phyloP scores from a whole-genome alignment of 2,329 filamentous ascomycete species.

The Colletotrichum higginsianum region DNA sequence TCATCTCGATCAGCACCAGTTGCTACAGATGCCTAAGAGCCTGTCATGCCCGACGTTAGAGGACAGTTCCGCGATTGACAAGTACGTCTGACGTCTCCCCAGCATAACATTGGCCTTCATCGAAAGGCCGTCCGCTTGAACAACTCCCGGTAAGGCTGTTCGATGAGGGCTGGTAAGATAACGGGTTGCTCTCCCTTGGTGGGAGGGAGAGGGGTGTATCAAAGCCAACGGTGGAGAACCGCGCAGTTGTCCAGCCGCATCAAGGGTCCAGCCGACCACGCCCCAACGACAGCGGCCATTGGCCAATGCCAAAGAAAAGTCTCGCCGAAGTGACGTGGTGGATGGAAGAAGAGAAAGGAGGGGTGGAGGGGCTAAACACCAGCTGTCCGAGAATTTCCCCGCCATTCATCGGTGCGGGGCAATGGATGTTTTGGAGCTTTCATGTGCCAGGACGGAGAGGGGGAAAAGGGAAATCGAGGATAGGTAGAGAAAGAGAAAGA shows the following conservation, averaged over 20 bases:
- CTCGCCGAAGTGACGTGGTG: conserved; percentile 29
- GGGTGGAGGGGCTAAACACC: conserved; percentile 2
- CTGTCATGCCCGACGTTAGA: not conserved
- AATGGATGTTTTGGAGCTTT: conserved; percentile 24
- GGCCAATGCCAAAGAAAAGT: conserved; percentile 25
- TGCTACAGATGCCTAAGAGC: too few species aligned
- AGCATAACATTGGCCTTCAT: not conserved
- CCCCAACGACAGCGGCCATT: conserved; percentile 17
- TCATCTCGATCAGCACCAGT: not conserved
- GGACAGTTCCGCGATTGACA: not conserved
- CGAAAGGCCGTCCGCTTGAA: not conserved
- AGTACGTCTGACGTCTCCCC: too few species aligned
- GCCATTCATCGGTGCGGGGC: conserved; percentile 31
- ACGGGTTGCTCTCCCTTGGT: not conserved
- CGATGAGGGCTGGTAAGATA: not conserved
- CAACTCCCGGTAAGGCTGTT: not conserved
- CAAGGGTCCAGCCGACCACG: not conserved
- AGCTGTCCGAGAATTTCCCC: conserved; percentile 33
- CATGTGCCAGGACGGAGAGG: not conserved
- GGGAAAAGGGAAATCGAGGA: not conserved
- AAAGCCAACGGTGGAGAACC: too few species aligned
- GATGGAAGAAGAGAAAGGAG: conserved; percentile 2
- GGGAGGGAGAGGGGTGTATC: too few species aligned
- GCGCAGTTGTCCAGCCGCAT: conserved; percentile 9
- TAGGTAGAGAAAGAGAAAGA: not conserved